A percentile compares a stretch with the other conserved stretches of the same genome.
Conservation (phyloP, 257 asterid species). For the Lavandula angustifolia region DNA sequence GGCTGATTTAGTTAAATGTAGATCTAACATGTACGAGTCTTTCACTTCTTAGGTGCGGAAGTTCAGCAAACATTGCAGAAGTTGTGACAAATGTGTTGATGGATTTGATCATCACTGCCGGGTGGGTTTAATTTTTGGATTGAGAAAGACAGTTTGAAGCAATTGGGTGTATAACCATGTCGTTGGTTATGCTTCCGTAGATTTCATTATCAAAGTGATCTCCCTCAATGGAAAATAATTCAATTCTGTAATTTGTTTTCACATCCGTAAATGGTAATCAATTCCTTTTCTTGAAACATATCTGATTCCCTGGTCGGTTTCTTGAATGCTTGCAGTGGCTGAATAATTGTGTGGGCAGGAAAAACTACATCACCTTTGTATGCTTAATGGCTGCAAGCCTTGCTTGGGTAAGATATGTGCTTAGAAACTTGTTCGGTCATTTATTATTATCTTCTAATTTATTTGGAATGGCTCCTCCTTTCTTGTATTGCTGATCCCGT, state of each 20-base stretch:
- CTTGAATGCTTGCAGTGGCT: slow-evolving; percentile 72
- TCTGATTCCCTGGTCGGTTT: slow-evolving; percentile 22
- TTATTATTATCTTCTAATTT: slow-evolving; percentile 2
- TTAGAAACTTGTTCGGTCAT: slow-evolving; percentile 16
- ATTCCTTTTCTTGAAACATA: slow-evolving; percentile 1
- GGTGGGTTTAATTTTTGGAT: slow-evolving; percentile 54
- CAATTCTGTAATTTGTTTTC: background rate
- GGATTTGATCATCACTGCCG: slow-evolving; percentile 99
- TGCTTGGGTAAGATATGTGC: slow-evolving; percentile 66
- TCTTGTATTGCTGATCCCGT: background rate
- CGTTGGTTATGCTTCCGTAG: slow-evolving; percentile 1
- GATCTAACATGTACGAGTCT: slow-evolving; percentile 12
- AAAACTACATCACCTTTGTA: slow-evolving; percentile 76
- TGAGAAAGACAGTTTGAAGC: background rate
- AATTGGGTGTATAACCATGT: slow-evolving; percentile 3
- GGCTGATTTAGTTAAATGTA: background rate
- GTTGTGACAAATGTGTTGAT: slow-evolving; percentile 98
- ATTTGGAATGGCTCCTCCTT: background rate
- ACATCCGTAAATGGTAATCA: background rate
- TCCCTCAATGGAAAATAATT: background rate
- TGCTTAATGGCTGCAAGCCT: slow-evolving; percentile 94
- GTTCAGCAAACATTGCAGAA: slow-evolving; percentile 95
- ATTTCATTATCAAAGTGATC: slow-evolving; percentile 7
- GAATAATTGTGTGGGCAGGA: slow-evolving; percentile 93
- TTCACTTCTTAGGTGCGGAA: slow-evolving; percentile 66